Evolutionary conservation across 306 rosid genomes (phyloP).

Genomic region (Oxytropis ochrocephala): DNA sequence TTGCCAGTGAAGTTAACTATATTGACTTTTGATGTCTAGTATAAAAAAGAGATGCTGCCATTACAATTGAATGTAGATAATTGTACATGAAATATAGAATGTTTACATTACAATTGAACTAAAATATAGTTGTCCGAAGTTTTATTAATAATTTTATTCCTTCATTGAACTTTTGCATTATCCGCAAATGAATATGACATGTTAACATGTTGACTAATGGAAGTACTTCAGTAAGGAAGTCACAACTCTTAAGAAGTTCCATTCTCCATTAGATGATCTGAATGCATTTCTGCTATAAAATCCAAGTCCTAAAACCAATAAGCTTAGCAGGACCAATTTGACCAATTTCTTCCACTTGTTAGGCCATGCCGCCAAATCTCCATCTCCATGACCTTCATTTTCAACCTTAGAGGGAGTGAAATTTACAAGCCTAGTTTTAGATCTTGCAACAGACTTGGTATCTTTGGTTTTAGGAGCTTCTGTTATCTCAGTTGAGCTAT

Average conservation of each 20-base stretch:
- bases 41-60: neutral
- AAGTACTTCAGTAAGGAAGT: neutral
- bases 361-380: neutral
- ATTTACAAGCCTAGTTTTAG: slow-evolving; percentile 29
- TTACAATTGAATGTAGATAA: neutral
- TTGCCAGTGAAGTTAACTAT: neutral
- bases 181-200: neutral
- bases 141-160: neutral
- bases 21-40: neutral
- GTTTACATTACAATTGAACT: neutral
- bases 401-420: slow-evolving; percentile 4
- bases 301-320: slow-evolving; percentile 30
- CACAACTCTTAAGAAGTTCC: slow-evolving; percentile 13
- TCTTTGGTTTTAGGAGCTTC: slow-evolving; percentile 6
- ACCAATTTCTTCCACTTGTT: slow-evolving; percentile 34
- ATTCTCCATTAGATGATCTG: slow-evolving; percentile 15
- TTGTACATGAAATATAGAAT: neutral
- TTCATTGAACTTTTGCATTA: slow-evolving; percentile 19
- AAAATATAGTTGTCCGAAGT: slow-evolving; percentile 6
- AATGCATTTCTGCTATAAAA: slow-evolving; percentile 25
- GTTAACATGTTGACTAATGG: neutral
- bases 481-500: slow-evolving; percentile 15
- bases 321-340: slow-evolving; percentile 29
- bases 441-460: slow-evolving; percentile 3
- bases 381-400: neutral